Evolutionary conservation across 345 rosid genomes (phyloP).

Genomic region (Salix exigua): DNA sequence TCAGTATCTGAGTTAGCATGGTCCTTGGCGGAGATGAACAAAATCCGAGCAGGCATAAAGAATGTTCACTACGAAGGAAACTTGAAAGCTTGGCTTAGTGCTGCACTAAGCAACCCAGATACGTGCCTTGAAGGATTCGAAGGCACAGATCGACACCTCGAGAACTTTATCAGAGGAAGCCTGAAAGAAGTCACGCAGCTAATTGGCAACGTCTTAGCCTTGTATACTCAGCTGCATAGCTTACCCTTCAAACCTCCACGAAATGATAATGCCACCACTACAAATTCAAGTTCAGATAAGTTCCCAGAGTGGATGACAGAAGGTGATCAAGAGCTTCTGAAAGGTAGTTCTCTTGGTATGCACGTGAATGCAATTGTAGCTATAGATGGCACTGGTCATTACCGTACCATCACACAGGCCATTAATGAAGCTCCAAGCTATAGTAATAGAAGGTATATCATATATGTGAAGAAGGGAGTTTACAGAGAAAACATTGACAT

Average conservation of each 20-base stretch:
- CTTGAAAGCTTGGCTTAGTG: slow-evolving; percentile 39
- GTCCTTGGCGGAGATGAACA: slow-evolving; percentile 76
- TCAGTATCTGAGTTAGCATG: slow-evolving; percentile 91
- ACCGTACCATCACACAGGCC: slow-evolving; percentile 23
- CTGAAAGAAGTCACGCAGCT: slow-evolving; percentile 65
- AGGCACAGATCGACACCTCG: slow-evolving; percentile 65
- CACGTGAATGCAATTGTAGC: slow-evolving; percentile 27
- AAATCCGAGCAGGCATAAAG: slow-evolving; percentile 45
- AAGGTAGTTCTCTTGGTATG: slow-evolving; percentile 1
- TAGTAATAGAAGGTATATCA: slow-evolving; percentile 18
- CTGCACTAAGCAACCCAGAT: slow-evolving; percentile 32
- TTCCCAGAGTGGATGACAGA: slow-evolving; percentile 66
- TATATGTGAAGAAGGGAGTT: slow-evolving; percentile 26
- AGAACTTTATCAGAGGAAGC: slow-evolving; percentile 46
- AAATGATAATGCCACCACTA: neutral
- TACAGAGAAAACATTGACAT: slow-evolving; percentile 29
- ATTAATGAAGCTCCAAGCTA: slow-evolving; percentile 24
- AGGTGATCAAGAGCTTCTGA: slow-evolving; percentile 40
- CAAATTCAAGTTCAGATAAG: slow-evolving; percentile 4
- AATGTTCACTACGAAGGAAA: slow-evolving; percentile 50
- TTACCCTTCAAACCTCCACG: slow-evolving; percentile 58
- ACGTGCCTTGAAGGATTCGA: slow-evolving; percentile 44
- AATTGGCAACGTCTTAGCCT: slow-evolving; percentile 21
- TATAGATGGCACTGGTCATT: slow-evolving; percentile 26
- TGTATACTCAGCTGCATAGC: slow-evolving; percentile 47